phyloP scores from a whole-genome alignment of 805 yeast genomes.

The Suhomyces sp. region DNA sequence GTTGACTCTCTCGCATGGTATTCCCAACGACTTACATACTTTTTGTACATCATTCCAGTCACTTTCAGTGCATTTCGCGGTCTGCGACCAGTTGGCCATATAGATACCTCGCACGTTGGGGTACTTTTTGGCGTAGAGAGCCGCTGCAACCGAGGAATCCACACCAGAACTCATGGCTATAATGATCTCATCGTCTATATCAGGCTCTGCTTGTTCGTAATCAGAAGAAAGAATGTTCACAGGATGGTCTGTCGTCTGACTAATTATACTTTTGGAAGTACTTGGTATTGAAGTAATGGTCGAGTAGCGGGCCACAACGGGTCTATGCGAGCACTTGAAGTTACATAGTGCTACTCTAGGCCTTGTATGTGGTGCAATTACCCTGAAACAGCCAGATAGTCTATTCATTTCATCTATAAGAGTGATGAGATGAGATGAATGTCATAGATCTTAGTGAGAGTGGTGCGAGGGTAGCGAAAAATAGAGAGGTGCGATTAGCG shows the following conservation, averaged over 20 bases:
- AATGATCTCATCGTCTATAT: slow-evolving; percentile 55
- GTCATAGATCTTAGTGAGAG: too few relatives aligned
- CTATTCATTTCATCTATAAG: not conserved
- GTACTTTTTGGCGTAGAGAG: slow-evolving; percentile 53
- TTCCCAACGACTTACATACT: slow-evolving; percentile 57
- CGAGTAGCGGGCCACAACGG: not conserved
- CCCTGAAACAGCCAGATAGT: not conserved
- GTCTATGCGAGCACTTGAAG: not conserved
- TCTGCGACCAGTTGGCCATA: slow-evolving; percentile 88
- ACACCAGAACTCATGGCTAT: slow-evolving; percentile 98
- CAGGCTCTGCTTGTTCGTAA: slow-evolving; percentile 46
- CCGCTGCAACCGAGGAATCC: slow-evolving; percentile 88
- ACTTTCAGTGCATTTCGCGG: slow-evolving; percentile 69
- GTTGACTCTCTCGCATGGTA: slow-evolving; percentile 73
- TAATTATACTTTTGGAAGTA: not conserved
- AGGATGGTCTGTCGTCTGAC: not conserved
- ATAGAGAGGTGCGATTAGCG: not conserved
- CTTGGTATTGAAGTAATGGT: not conserved
- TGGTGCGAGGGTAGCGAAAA: too few relatives aligned
- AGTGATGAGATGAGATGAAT: not conserved
- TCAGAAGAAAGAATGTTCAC: slow-evolving; percentile 1
- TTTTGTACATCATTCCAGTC: slow-evolving; percentile 85
- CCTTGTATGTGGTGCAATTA: not conserved
- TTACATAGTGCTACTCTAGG: not conserved
- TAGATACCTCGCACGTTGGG: slow-evolving; percentile 74